Percentiles rank a stretch among this genome's conserved stretches.
phyloP scores from a whole-genome alignment of 345 rosid genomes.

The Syzygium oleosum region DNA sequence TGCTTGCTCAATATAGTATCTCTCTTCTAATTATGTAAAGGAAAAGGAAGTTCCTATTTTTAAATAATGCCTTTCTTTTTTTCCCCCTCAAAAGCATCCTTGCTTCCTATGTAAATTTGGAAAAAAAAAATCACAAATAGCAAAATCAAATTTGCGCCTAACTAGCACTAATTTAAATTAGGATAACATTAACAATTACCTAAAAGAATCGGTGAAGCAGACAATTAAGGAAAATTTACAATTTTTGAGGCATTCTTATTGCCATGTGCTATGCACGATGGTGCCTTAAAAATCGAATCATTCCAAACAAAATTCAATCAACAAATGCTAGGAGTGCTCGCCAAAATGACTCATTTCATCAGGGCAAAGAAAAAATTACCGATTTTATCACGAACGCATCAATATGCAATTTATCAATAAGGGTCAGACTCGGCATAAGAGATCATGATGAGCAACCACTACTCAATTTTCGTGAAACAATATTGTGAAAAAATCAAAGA shows the following conservation, averaged over 20 bases:
- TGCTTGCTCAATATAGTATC: background rate
- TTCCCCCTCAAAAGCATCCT: background rate
- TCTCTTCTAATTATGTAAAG: background rate
- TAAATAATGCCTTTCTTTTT: background rate
- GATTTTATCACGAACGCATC: accelerated
- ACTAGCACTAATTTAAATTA: background rate
- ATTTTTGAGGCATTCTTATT: background rate
- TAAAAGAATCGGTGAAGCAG: background rate
- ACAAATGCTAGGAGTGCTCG: background rate
- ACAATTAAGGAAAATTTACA: background rate
- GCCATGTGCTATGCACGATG: background rate
- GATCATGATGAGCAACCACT: background rate
- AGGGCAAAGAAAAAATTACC: background rate
- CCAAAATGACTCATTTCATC: background rate
- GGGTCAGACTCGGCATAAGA: accelerated
- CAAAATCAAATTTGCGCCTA: background rate
- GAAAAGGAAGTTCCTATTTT: background rate
- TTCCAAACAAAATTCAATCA: background rate
- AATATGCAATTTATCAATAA: background rate
- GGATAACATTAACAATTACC: background rate
- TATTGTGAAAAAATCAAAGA: background rate
- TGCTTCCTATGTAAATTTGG: background rate
- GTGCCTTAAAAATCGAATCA: background rate
- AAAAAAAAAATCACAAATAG: background rate
- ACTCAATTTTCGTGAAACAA: background rate